These are phyloP conservation scores for Orbilia blumenaviensis DNA, from an alignment of 2,329 filamentous ascomycete genomes.

Conservation along the genomic window DNA sequence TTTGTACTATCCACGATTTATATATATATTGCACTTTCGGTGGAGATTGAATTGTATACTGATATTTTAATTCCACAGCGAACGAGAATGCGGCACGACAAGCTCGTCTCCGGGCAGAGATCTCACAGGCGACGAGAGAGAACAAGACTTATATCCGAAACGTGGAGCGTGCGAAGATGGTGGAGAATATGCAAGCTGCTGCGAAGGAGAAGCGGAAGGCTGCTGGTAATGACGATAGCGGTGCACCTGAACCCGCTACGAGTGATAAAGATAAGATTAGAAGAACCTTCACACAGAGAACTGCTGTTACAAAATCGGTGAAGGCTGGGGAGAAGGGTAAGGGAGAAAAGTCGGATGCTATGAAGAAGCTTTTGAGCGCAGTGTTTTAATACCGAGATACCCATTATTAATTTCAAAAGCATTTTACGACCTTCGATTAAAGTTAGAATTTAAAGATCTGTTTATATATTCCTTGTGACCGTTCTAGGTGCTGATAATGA, in stretches of 20 bases:
- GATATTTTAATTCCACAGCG: constrained; percentile 65
- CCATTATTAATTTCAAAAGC: neutral
- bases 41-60: too few relatives aligned
- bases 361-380: constrained; percentile 71
- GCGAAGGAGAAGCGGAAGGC: constrained; percentile 66
- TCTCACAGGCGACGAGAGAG: constrained; percentile 77
- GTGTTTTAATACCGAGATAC: constrained; percentile 66
- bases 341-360: constrained; percentile 66
- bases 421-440: neutral
- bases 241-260: constrained; percentile 42
- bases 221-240: constrained; percentile 60
- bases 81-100: constrained; percentile 82
- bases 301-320: constrained; percentile 66
- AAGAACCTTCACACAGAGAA: constrained; percentile 74
- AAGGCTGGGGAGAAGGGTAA: constrained; percentile 55
- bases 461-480: neutral
- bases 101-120: constrained; percentile 79
- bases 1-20: neutral
- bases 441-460: neutral
- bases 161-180: constrained; percentile 80
- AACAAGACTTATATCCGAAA: constrained; percentile 83
- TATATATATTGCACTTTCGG: neutral
- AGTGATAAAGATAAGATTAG: constrained; percentile 60
- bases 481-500: too few relatives aligned
- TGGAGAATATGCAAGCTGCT: constrained; percentile 72